Conservation (phyloP, 805 yeast genomes). For the Nakazawaea wickerhamii region DNA sequence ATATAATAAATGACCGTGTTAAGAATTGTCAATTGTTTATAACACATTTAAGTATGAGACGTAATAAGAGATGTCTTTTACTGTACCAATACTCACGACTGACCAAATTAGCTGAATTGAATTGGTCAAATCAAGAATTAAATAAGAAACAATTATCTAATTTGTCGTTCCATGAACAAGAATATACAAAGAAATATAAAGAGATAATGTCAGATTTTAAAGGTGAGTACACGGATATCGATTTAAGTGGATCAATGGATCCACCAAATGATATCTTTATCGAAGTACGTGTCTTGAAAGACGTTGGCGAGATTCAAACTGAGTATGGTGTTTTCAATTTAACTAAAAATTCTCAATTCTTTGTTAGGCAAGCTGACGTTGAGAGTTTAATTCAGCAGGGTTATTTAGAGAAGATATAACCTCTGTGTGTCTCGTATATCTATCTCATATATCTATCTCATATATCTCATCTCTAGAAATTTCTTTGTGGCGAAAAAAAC, state of each 20-base stretch:
- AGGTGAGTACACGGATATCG: conserved; percentile 76
- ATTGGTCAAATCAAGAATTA: conserved; percentile 66
- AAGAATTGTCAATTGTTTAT: conserved; percentile 64
- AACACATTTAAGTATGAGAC: conserved; percentile 67
- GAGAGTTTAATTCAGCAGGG: conserved; percentile 94
- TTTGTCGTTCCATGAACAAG: conserved; percentile 73
- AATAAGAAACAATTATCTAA: conserved; percentile 36
- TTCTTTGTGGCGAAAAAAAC: too few relatives aligned
- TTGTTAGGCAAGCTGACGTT: conserved; percentile 90
- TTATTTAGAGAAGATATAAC: conserved; percentile 66
- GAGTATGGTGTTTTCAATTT: conserved; percentile 94
- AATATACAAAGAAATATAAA: conserved; percentile 65
- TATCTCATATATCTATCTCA: background rate
- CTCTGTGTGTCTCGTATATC: background rate
- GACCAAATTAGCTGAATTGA: conserved; percentile 54
- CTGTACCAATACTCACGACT: conserved; percentile 79
- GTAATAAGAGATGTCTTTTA: conserved; percentile 84
- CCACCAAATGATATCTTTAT: conserved; percentile 92
- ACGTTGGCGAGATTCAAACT: conserved; percentile 96
- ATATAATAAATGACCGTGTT: conserved; percentile 35
- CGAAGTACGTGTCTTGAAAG: conserved; percentile 87
- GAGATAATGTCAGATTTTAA: conserved; percentile 72
- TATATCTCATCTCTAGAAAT: too few relatives aligned
- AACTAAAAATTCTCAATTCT: conserved; percentile 90
- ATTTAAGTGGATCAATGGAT: conserved; percentile 78